A percentile compares a stretch with the other conserved stretches of the same genome.
Conservation (phyloP, 2,329 filamentous ascomycete genomes). For the Tricladium varicosporioides region DNA sequence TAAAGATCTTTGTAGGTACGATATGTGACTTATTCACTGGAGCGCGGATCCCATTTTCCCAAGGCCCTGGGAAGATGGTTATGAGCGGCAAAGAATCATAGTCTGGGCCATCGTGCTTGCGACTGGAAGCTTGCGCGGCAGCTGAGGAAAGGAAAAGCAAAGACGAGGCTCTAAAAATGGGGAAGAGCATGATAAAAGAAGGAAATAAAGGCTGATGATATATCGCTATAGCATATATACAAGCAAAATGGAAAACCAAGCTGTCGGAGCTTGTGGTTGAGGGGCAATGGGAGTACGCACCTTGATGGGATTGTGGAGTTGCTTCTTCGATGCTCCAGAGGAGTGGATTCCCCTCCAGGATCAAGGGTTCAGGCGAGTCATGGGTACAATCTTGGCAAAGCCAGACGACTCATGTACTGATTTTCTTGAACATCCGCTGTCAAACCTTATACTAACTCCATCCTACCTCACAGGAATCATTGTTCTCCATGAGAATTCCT, state of each 20-base stretch:
- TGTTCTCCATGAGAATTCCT: neutral
- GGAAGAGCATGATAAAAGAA: neutral
- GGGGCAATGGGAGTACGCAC: neutral
- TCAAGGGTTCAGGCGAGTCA: too few relatives aligned
- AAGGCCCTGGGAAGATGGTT: constrained; percentile 39
- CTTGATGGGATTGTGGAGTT: too few relatives aligned
- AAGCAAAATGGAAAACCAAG: neutral
- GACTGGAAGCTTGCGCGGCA: neutral
- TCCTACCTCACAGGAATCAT: neutral
- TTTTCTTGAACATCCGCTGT: too few relatives aligned
- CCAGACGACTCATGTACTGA: too few relatives aligned
- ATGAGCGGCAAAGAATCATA: constrained; percentile 30
- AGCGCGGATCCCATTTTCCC: constrained; percentile 40
- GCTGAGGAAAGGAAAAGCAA: neutral
- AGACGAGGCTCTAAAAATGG: neutral
- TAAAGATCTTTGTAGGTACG: constrained; percentile 34
- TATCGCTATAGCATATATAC: too few relatives aligned
- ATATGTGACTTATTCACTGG: constrained; percentile 37
- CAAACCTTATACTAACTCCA: neutral
- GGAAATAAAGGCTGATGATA: too few relatives aligned
- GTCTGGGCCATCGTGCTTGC: constrained; percentile 17
- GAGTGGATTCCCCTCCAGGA: too few relatives aligned
- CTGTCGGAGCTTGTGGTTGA: neutral
- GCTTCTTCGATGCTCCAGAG: too few relatives aligned
- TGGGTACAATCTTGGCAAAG: too few relatives aligned